Evolutionary conservation across 2,329 filamentous ascomycete genomes (phyloP), one percentile per base, ranked within the genome.

Genomic region (Botryotinia narcissicola): DNA sequence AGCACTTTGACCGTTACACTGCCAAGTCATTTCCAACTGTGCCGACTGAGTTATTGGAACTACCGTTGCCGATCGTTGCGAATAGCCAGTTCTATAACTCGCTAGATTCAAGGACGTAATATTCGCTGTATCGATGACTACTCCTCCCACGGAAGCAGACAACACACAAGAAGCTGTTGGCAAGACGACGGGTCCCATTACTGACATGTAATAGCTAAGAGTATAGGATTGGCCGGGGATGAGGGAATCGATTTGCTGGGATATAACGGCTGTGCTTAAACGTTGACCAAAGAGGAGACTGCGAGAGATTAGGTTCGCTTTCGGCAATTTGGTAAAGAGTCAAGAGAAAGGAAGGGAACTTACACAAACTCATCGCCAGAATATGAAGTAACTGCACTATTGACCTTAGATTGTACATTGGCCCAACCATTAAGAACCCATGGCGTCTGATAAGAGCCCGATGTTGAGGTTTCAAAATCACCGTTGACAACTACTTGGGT

Each of bases 401-500:
- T 44, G 16, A 4, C 18, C 32, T 32, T n/a, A 40, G 66, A 57
- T 10, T 22, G 3, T 1, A 69, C 35, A 57, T 69, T 25, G 7
- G 35, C 35, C 5, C 5, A 1, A 8, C 35, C 14, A 22, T 14
- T 20, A 12, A 59, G 7, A 29, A 20, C 20, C 66, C 66, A 69
- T 3, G 66, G 66, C 16, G 48, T 20, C 29, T 12, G 16, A 32
- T 59, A 42, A 22, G 66, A 69, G 8, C 66, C 66, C 6, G 46
- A n/a, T 42, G 66, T 59, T 42, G 20, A 22, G 25, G 16, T 69
- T 32, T 69, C 66, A 54, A 69, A 69, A 37, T 32, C 48, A 4
- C 51, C 66, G 44, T 69, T 59, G 18, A 44, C 51, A 8, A 69
- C 51, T 29, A 20, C 66, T 57, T 69, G 66, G 3, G 46, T 69